Evolutionary conservation across 768 basidiomycete species (phyloP).

Genomic region (Naganishia randhawae): DNA sequence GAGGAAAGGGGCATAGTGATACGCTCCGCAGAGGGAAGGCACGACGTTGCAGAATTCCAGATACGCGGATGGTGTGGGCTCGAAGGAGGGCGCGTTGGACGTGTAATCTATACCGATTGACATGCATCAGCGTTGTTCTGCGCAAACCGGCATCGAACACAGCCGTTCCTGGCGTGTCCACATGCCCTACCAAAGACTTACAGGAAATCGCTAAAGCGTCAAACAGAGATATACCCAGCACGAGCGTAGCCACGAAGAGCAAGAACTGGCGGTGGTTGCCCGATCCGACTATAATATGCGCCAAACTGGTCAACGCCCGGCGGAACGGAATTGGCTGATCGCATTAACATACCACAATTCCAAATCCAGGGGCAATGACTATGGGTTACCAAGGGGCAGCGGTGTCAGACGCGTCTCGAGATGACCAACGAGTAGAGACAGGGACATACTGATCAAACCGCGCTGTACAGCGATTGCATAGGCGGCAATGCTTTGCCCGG

Average conservation of each 20-base stretch:
- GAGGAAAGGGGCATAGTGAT: conserved; percentile 73
- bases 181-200: conserved; percentile 53
- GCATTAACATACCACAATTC: conserved; percentile 76
- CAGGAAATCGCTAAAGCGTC: conserved; percentile 80
- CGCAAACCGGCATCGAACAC: neutral
- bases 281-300: conserved; percentile 65
- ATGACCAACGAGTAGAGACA: neutral
- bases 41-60: conserved; percentile 66
- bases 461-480: conserved; percentile 83
- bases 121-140: neutral
- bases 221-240: conserved; percentile 72
- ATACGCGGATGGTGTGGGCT: conserved; percentile 49
- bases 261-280: conserved; percentile 96
- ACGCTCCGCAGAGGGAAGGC: conserved; percentile 64
- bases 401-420: too few relatives aligned
- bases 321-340: neutral
- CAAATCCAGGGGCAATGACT: conserved; percentile 99
- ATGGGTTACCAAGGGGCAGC: neutral
- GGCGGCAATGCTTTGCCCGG: conserved; percentile 89
- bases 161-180: too few relatives aligned
- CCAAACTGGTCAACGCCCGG: neutral
- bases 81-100: conserved; percentile 43
- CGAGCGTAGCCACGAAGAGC: conserved; percentile 81
- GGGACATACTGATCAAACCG: conserved; percentile 82
- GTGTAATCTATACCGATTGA: conserved; percentile 56